Conservation (phyloP, 208 protist species). For the Leishmania braziliensis region DNA sequence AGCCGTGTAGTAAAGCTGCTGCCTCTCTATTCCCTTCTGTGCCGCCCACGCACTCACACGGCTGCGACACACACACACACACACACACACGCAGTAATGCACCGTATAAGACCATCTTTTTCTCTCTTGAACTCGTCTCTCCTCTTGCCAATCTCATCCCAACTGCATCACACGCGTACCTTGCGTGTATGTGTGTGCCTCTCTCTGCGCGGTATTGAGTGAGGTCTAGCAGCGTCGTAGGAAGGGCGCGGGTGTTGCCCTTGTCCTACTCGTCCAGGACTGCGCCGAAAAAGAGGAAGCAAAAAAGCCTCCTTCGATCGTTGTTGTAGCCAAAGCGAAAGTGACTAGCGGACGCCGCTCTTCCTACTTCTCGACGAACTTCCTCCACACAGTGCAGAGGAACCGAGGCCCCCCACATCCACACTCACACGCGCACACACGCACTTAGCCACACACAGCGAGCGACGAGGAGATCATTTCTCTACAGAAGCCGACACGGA, state of each 20-base stretch:
- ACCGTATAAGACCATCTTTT: background rate
- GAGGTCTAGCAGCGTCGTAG: background rate
- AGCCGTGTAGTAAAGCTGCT: background rate
- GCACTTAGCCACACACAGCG: background rate
- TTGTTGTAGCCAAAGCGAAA: background rate
- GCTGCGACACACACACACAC: background rate
- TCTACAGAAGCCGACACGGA: background rate
- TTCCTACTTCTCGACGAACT: no score
- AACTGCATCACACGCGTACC: background rate
- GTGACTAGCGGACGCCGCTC: background rate
- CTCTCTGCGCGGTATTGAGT: background rate
- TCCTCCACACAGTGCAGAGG: background rate
- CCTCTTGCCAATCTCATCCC: background rate
- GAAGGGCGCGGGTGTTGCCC: background rate
- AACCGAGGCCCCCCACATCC: no score
- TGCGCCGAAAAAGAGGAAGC: background rate
- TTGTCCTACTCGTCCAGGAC: background rate
- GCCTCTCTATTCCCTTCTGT: background rate
- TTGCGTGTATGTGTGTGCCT: background rate
- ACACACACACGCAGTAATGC: background rate
- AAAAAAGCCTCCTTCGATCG: background rate
- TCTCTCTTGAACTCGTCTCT: background rate
- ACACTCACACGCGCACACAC: background rate
- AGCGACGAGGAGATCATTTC: background rate
- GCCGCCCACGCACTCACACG: background rate